Evolutionary conservation across 73 alveolate species (phyloP).

Genomic region (Paramecium sonneborni): DNA sequence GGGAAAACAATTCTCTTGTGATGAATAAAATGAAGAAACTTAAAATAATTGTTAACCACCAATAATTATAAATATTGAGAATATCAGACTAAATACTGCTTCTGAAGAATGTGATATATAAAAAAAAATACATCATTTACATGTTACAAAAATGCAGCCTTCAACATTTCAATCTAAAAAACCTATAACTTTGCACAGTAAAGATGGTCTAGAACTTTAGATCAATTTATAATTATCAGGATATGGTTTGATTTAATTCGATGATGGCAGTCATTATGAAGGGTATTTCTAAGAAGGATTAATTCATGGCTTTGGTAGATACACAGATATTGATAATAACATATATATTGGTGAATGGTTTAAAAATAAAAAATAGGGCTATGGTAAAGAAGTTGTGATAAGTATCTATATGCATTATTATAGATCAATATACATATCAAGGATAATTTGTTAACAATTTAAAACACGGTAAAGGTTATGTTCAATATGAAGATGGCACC

Average conservation of each 20-base stretch:
- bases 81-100: not conserved
- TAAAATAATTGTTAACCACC: not conserved
- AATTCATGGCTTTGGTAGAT: constrained; percentile 38
- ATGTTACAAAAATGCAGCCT: not conserved
- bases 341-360: constrained; percentile 48
- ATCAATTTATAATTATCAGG: not conserved
- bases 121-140: not conserved
- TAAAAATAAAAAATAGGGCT: constrained; percentile 55
- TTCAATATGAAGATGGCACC: not conserved
- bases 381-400: constrained; percentile 11
- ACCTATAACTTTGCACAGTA: not conserved
- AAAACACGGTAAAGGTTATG: not conserved
- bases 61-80: not conserved
- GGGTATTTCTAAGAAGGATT: constrained; percentile 32
- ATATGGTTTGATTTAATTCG: constrained; percentile 30
- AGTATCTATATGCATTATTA: not conserved
- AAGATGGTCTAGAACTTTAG: not conserved
- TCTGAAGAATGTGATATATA: not conserved
- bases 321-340: constrained; percentile 25
- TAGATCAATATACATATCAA: not conserved
- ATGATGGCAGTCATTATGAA: constrained; percentile 55
- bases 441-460: not conserved
- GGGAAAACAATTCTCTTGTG: not conserved
- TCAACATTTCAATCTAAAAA: not conserved
- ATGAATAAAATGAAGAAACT: not conserved